Evolutionary conservation across 352 stramenopile genomes (phyloP).

Genomic region (Globisporangium alternatum): DNA sequence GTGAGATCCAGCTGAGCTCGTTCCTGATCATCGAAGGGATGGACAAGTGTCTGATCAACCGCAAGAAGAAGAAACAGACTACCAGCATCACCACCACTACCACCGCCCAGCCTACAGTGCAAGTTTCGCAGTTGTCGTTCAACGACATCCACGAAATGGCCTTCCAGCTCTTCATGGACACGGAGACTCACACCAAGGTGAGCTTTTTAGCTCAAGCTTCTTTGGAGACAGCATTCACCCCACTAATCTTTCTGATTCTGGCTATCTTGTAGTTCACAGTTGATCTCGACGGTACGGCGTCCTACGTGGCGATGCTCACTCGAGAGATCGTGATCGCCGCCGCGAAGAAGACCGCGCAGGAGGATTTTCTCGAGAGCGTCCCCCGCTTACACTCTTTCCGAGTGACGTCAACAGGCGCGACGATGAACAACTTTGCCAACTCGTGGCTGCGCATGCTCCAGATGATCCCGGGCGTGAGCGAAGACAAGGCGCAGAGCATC

Average conservation of each 20-base stretch:
- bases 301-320: conserved; percentile 53
- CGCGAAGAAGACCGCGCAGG: conserved; percentile 30
- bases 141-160: conserved; percentile 56
- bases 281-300: conserved; percentile 46
- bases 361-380: conserved; percentile 58
- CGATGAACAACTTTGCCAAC: conserved; percentile 47
- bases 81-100: not conserved
- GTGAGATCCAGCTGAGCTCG: conserved; percentile 18
- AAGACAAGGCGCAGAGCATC: conserved; percentile 65
- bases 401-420: conserved; percentile 39
- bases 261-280: conserved; percentile 38
- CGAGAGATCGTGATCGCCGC: conserved; percentile 51
- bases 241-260: not conserved
- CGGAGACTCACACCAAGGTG: conserved; percentile 49
- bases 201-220: too few species aligned
- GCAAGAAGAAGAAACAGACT: conserved; percentile 34
- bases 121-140: conserved; percentile 31
- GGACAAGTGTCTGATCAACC: conserved; percentile 48
- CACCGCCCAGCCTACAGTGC: not conserved
- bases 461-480: conserved; percentile 69
- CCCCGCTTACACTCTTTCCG: conserved; percentile 64
- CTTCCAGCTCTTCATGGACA: conserved; percentile 70
- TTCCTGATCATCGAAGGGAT: conserved; percentile 64
- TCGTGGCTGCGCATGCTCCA: conserved; percentile 79
- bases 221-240: too few species aligned